Evolutionary conservation across 2,329 filamentous ascomycete species (phyloP), one percentile per base, ranked within the genome.

Genomic region (Pseudogymnoascus pannorum): DNA sequence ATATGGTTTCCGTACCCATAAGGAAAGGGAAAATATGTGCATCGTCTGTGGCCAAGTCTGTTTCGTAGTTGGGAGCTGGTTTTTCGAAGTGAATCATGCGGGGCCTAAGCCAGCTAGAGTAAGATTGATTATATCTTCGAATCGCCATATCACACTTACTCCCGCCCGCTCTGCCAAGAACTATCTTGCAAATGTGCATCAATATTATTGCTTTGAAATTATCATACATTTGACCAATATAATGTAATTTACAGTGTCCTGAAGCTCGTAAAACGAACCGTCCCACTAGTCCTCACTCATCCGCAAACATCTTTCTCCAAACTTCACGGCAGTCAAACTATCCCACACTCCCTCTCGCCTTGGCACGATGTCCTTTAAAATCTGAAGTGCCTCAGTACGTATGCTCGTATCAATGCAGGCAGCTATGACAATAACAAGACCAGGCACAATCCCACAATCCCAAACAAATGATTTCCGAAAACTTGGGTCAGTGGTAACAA

Each of bases 341-440:
- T 67, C 64, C 67, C 67, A 67, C 4, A 62, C 60, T 5, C 63
- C 63, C 54, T 68, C 67, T 22, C 66, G 59, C 36, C 67, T 66
- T 29, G 63, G 64, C 9, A 42, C 60, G 16, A 59, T 57, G 16
- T 57, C 35, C 54, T 58, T 60, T 20, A 69, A 57, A 9, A 68
- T 14, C 18, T 59, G 24, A 14, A 68, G 24, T 7, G 67, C 67
- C n/a, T 68, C 66, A 9, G 59, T 57, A 16, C 62, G 60, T 20
- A 68, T 40, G 5, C 33, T 57, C 35, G 48, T 57, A 38, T 66
- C 58, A 3, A 29, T 31, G 57, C 66, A 67, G 4, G 59, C 48
- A 36, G 61, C 61, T n/a, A 66, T 38, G 5, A 63, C 64, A 35
- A 67, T 64, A 24, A 64, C 68, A 14, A 69, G 38, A 40, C 60